Evolutionary conservation across 2,329 filamentous ascomycete species (phyloP), one percentile per base, ranked within the genome.

Genomic region (Cladophialophora immunda): DNA sequence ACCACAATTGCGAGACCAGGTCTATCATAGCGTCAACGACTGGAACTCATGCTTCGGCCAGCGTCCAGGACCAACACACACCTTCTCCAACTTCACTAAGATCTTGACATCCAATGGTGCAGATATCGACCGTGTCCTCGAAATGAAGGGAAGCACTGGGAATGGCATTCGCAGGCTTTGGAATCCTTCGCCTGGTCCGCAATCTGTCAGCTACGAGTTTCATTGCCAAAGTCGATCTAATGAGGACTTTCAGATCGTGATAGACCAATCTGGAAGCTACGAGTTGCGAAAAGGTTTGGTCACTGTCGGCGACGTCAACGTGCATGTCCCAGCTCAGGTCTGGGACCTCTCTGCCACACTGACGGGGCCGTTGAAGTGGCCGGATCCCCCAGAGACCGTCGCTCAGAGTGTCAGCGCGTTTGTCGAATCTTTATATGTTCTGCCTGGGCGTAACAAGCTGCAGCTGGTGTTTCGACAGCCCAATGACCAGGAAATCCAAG

Each of bases 301-400:
- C 17, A 67, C 66, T 1, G 71, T 81, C 3, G 79, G 78, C 3
- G 72, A 72, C 3, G 75, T 80, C 9, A 78, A 78, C 65, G 56
- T 81, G 2, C 80, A 81, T 58, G 79, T 77, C 56, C 80, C 80
- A 2, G 69, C 67, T 1, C 72, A 75, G 8, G 75, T 75, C 17
- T 82, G 80, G 80, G 81, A 82, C 73, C 75, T 78, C 30, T 75
- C 74, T 17, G 71, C 76, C 1, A 68, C 73, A 19, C 53, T 82
- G 17, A 66, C 45, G 11, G 77, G 79, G 1, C 62, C 63, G 15
- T 66, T 72, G 30, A 69, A 75, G 25, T 75, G 76, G 68, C 45
- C 63, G 5, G 57, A 65, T 4, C 71, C 71, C 22, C 61, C 66
- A 27, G 71, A 75, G 9, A 62, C 65, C 0, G 73, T 77, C 19